A percentile compares a stretch with the other conserved stretches of the same genome.
Conservation (phyloP, 1,284 basidiomycete species). For the Trichosporon coremiiforme region DNA sequence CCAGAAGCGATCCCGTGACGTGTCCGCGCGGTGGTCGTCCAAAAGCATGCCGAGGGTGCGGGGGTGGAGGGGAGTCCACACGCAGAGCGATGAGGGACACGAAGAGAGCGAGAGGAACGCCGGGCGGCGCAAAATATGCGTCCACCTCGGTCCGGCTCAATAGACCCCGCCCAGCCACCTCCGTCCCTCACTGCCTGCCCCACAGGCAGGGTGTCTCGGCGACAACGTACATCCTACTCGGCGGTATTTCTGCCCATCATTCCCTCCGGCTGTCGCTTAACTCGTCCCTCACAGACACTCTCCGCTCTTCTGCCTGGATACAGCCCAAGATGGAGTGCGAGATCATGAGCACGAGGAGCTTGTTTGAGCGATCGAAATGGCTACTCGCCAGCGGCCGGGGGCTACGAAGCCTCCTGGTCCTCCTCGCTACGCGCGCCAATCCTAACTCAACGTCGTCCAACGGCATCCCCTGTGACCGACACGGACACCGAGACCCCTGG, state of each 20-base stretch:
- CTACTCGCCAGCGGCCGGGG: too few species aligned
- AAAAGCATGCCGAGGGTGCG: neutral
- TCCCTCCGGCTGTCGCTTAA: neutral
- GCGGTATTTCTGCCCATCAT: neutral
- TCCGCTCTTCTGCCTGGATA: neutral
- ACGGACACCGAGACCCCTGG: neutral
- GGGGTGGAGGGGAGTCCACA: too few species aligned
- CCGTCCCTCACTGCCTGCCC: too few species aligned
- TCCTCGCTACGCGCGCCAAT: neutral
- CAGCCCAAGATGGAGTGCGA: neutral
- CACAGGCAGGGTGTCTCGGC: neutral
- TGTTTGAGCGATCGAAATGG: neutral
- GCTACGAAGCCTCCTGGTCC: neutral
- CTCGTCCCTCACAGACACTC: neutral
- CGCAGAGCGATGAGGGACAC: too few species aligned
- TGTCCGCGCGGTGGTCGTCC: neutral
- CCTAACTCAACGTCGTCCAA: neutral
- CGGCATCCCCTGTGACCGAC: neutral
- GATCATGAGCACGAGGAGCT: neutral
- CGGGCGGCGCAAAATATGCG: neutral
- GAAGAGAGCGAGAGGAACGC: neutral
- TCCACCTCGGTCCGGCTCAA: neutral
- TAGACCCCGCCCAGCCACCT: neutral
- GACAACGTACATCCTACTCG: neutral
- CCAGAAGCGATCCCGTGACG: neutral